Evolutionary conservation across 2,329 filamentous ascomycete genomes (phyloP).

Genomic region (Lachnellula cervina): DNA sequence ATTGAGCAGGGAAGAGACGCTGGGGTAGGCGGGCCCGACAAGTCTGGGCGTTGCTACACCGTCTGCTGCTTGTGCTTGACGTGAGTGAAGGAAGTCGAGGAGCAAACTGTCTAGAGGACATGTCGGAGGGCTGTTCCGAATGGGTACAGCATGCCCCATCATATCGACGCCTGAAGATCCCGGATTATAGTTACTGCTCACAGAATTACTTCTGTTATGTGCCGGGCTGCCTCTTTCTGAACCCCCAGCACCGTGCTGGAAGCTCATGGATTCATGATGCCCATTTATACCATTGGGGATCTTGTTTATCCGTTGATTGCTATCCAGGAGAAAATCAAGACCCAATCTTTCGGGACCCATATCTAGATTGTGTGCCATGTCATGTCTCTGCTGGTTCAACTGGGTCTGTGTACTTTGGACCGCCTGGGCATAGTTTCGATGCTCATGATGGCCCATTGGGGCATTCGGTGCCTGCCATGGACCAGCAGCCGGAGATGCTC

Average conservation of each 20-base stretch:
- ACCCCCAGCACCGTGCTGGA: slow-evolving; percentile 10
- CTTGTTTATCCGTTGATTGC: slow-evolving; percentile 49
- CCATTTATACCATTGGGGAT: slow-evolving; percentile 48
- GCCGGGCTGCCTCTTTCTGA: slow-evolving; percentile 16
- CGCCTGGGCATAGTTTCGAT: slow-evolving; percentile 28
- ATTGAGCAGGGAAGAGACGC: slow-evolving; percentile 72
- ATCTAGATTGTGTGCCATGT: slow-evolving; percentile 51
- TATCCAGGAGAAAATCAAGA: slow-evolving; percentile 67
- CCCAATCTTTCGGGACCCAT: slow-evolving; percentile 63
- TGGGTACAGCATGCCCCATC: slow-evolving; percentile 25
- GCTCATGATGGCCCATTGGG: slow-evolving; percentile 21
- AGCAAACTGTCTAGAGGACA: slow-evolving; percentile 77
- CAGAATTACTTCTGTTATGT: slow-evolving; percentile 23
- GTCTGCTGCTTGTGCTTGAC: slow-evolving; percentile 59
- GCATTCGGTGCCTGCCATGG: slow-evolving; percentile 30
- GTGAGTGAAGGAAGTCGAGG: slow-evolving; percentile 70
- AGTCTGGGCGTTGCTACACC: slow-evolving; percentile 61
- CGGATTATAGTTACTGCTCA: slow-evolving; percentile 23
- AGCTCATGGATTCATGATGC: slow-evolving; percentile 39
- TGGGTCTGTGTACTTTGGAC: slow-evolving; percentile 32
- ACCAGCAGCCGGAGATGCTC: slow-evolving; percentile 33
- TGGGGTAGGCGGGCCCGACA: slow-evolving; percentile 73
- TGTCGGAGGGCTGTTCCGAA: slow-evolving; percentile 61
- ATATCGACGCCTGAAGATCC: slow-evolving; percentile 17
- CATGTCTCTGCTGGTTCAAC: slow-evolving; percentile 42